A percentile compares a stretch with the other conserved stretches of the same genome.
Conservation (phyloP, 345 rosid species). For the Populus nigra region DNA sequence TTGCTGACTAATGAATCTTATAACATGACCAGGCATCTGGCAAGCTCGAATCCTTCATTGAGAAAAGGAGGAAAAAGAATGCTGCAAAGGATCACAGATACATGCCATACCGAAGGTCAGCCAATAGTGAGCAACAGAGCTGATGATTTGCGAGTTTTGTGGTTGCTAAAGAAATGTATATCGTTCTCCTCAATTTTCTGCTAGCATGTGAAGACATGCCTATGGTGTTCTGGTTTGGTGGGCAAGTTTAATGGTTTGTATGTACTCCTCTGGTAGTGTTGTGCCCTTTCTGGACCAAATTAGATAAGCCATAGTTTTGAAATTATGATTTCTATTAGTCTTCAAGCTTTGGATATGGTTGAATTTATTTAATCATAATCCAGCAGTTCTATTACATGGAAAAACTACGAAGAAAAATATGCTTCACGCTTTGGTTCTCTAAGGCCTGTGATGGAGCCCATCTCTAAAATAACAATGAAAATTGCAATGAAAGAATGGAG, state of each 20-base stretch:
- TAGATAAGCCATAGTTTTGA: background rate
- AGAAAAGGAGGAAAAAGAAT: conserved; percentile 81
- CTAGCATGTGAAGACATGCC: background rate
- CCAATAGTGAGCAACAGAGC: conserved; percentile 30
- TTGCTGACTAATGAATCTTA: conserved; percentile 11
- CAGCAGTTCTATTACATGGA: background rate
- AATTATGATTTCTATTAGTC: background rate
- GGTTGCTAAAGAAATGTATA: background rate
- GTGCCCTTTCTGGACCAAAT: background rate
- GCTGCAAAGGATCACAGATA: conserved; percentile 86
- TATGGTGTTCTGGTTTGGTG: background rate
- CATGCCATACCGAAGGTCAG: conserved; percentile 73
- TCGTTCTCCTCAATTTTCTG: background rate
- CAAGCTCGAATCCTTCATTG: conserved; percentile 71
- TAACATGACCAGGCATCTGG: conserved; percentile 59
- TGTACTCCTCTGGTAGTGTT: background rate
- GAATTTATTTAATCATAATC: background rate
- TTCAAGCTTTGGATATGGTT: background rate
- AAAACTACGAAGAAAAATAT: background rate
- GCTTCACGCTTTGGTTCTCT: no score
- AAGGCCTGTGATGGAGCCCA: no score
- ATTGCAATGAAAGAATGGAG: no score
- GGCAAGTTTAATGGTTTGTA: no score
- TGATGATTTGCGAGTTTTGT: background rate
- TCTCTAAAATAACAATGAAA: no score